Evolutionary conservation across 2,329 filamentous ascomycete genomes (phyloP).

Genomic region (Myrmaecium sp.): DNA sequence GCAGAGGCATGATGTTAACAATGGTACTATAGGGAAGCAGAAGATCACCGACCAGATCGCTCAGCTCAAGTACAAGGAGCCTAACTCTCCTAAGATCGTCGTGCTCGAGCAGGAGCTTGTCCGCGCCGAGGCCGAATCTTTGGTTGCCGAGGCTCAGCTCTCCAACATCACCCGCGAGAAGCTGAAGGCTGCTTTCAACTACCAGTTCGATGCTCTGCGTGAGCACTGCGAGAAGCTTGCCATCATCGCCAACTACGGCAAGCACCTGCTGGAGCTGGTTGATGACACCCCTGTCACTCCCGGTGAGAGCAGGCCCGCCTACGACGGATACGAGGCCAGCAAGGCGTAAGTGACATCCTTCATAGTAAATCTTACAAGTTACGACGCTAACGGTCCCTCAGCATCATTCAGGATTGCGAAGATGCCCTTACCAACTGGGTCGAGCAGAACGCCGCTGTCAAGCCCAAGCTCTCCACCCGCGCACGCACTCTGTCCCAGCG

Average conservation of each 20-base stretch:
- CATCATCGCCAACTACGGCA: constrained; percentile 93
- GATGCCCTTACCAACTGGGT: constrained; percentile 97
- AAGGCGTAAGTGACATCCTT: constrained; percentile 43
- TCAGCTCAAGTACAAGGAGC: constrained; percentile 98
- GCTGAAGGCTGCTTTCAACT: constrained; percentile 93
- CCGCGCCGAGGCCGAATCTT: constrained; percentile 93
- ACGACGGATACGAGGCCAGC: constrained; percentile 95
- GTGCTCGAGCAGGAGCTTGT: constrained; percentile 97
- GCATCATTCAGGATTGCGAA: constrained; percentile 98
- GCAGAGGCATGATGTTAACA: constrained; percentile 3
- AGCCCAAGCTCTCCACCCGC: constrained; percentile 70
- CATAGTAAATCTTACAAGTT: background rate
- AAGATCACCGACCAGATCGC: constrained; percentile 99
- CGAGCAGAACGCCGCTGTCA: constrained; percentile 71
- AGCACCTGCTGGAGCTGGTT: constrained; percentile 91
- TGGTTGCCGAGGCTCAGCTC: constrained; percentile 92
- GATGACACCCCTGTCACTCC: constrained; percentile 95
- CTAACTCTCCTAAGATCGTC: constrained; percentile 92
- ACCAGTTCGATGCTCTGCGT: constrained; percentile 92
- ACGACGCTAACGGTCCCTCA: constrained; percentile 12
- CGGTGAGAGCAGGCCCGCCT: constrained; percentile 86
- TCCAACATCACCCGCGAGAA: constrained; percentile 99
- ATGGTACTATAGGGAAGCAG: constrained; percentile 56
- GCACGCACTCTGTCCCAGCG: constrained; percentile 78
- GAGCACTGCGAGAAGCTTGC: constrained; percentile 98